Base-by-base conservation (phyloP, 257 asterid species). In the Nicotiana obtusifolia region DNA sequence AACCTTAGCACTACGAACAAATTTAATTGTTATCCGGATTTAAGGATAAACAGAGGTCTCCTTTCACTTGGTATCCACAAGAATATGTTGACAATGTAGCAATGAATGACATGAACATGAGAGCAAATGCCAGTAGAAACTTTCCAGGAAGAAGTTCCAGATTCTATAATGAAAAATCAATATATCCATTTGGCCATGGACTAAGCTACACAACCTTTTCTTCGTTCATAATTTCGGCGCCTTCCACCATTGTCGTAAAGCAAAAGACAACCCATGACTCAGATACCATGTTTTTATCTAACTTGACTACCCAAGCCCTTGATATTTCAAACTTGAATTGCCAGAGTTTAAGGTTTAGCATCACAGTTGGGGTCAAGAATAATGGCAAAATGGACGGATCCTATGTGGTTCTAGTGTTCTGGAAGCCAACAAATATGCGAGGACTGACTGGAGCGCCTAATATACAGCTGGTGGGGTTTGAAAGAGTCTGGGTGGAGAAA, bases 51-150 rank as follows among this genome's bases (percentile, higher is more conserved):
- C n/a, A n/a, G n/a, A 83, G 83, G 82, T 81, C 86, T 19, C 89
- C 87, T 44, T 78, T 83, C 71, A 83, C 89, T 59, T 86, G 89
- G 89, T 86, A 83, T 62, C 89, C 89, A 35, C 89, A 81, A 59
- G 85, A 83, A 81, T 86, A 86, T n/a, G 82, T 44, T 7, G 83
- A 83, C 26, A 52, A 86, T 26, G 86, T 86, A 24, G 69, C 89
- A 10, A 83, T 86, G 89, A 79, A 81, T 31, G 86, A 77, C 84
- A 86, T 86, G 89, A 81, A 76, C 75, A 83, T 86, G 89, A 83
- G 89, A 76, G 61, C 89, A 11, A 83, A 86, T 82, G 41, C 82
- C 69, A n/a, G 85, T 5, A 9, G 78, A 44, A 78, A 61, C 61
- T 86, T 65, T 33, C 87, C 89, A 0, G 85, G 87, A 47, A 82